Base-by-base conservation (phyloP, 2,329 filamentous ascomycete species). In the Ascocoryne sarcoides region DNA sequence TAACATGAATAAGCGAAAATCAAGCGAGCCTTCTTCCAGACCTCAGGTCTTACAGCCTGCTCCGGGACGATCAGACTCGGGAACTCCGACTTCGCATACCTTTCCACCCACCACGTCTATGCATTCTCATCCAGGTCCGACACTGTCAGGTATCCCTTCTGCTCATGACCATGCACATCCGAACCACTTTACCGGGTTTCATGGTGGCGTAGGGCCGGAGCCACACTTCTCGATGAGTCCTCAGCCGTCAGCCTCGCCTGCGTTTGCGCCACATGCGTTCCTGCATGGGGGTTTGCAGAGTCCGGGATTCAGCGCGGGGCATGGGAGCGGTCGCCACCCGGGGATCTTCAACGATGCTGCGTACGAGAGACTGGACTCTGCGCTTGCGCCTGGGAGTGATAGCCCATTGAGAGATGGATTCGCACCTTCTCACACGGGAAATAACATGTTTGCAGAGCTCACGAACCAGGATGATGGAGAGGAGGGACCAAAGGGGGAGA, bases 241-340 rank as follows among this genome's bases (percentile, higher is more conserved):
- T 2, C 46, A 47, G 12, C 38, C 47, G 4, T 44, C 38, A 16
- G 30, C 54, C 16, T 51, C 54, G 2, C 52, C 55, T 4, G 53
- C 55, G 5, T 60, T 58, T 39, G 50, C 57, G 8, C 56, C 55
- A 8, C 54, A 57, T 33, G 52, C 55, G 10, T 60, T 54, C 41
- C 18, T 60, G 15, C 51, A 56, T 32, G 44, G 41, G 30, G 47
- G 50, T 15, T 32, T 51, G 10, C 46, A 46, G 20, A 48, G 46
- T 39, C 44, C 51, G 17, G 44, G 45, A 19, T 55, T 55, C 23
- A 44, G 43, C 14, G 47, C 44, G n/a, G 49, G 42, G 18, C 23
- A 26, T 12, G n/a, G n/a, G n/a, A n/a, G n/a, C n/a, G 35, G 46
- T 12, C 42, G 48, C 21, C 47, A 44, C 10, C 39, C 49, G 12